Evolutionary conservation across 805 yeast species (phyloP).

Genomic region (Wickerhamomyces silvicola): DNA sequence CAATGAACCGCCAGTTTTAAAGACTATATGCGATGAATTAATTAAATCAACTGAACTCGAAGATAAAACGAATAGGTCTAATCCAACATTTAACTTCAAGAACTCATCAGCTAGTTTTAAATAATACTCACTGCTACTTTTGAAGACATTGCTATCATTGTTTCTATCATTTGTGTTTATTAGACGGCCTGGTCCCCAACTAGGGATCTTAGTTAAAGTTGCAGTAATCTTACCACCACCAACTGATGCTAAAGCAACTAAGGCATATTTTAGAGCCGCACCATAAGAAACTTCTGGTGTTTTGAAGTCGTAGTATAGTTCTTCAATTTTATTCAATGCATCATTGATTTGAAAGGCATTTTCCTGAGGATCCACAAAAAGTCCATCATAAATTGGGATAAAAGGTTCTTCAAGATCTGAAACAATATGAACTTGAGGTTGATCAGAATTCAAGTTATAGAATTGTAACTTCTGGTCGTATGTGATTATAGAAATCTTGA

Average conservation of each 20-base stretch:
- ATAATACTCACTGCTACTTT: slow-evolving; percentile 59
- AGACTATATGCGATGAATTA: slow-evolving; percentile 58
- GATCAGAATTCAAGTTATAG: slow-evolving; percentile 55
- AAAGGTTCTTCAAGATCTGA: slow-evolving; percentile 74
- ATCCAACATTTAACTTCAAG: slow-evolving; percentile 54
- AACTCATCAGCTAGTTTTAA: slow-evolving; percentile 51
- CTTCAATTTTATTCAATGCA: slow-evolving; percentile 57
- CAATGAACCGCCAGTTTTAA: slow-evolving; percentile 65
- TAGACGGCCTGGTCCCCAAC: slow-evolving; percentile 73
- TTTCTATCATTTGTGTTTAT: slow-evolving; percentile 28
- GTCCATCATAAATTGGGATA: slow-evolving; percentile 70
- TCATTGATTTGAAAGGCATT: slow-evolving; percentile 58
- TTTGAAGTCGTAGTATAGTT: slow-evolving; percentile 31
- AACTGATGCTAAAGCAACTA: slow-evolving; percentile 47
- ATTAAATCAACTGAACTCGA: slow-evolving; percentile 63
- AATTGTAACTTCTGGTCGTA: slow-evolving; percentile 70
- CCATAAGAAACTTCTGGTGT: slow-evolving; percentile 66
- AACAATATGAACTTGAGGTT: slow-evolving; percentile 53
- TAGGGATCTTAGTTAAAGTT: slow-evolving; percentile 62
- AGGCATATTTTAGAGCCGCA: slow-evolving; percentile 67
- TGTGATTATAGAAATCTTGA: slow-evolving; percentile 62
- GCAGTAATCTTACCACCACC: slow-evolving; percentile 86
- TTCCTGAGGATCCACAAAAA: slow-evolving; percentile 74
- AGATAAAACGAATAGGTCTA: slow-evolving; percentile 71
- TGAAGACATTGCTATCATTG: slow-evolving; percentile 41